Conservation (phyloP, 2,329 filamentous ascomycete species). For the Colletotrichum gigasporum region DNA sequence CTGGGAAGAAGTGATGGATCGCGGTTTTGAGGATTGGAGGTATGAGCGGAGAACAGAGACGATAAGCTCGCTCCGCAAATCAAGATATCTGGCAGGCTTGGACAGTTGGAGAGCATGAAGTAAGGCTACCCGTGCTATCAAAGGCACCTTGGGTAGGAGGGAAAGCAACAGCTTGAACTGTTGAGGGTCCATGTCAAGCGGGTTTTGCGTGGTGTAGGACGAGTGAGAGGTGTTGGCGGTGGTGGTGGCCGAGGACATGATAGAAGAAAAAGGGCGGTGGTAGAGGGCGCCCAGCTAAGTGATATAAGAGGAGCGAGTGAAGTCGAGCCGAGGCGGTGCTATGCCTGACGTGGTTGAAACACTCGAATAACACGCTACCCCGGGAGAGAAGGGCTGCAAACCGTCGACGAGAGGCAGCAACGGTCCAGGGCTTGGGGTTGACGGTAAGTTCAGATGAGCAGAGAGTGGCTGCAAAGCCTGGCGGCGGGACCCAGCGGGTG, state of each 20-base stretch:
- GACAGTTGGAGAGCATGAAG: conserved; percentile 75
- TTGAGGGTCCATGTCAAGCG: conserved; percentile 25
- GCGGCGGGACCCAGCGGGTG: neutral
- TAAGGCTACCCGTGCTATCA: conserved; percentile 69
- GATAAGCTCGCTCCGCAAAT: conserved; percentile 78
- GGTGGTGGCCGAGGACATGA: neutral
- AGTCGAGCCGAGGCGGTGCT: conserved; percentile 8
- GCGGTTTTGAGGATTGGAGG: conserved; percentile 55
- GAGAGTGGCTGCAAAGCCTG: neutral
- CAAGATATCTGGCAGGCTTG: conserved; percentile 77
- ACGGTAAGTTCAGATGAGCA: conserved; percentile 8
- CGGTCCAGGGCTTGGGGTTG: conserved; percentile 14
- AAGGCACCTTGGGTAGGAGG: conserved; percentile 66
- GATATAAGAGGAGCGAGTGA: neutral
- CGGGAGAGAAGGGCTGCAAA: neutral
- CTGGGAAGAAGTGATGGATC: conserved; percentile 71
- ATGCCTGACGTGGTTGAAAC: conserved; percentile 26
- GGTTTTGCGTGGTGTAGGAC: neutral
- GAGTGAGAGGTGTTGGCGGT: neutral
- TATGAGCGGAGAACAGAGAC: conserved; percentile 78
- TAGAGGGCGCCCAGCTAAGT: neutral
- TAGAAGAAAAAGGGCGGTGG: neutral
- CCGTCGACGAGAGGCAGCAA: neutral
- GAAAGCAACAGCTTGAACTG: conserved; percentile 32
- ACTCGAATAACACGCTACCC: conserved; percentile 14